Conservation (phyloP, 441 rosid genomes). For the Aleurites moluccanus region DNA sequence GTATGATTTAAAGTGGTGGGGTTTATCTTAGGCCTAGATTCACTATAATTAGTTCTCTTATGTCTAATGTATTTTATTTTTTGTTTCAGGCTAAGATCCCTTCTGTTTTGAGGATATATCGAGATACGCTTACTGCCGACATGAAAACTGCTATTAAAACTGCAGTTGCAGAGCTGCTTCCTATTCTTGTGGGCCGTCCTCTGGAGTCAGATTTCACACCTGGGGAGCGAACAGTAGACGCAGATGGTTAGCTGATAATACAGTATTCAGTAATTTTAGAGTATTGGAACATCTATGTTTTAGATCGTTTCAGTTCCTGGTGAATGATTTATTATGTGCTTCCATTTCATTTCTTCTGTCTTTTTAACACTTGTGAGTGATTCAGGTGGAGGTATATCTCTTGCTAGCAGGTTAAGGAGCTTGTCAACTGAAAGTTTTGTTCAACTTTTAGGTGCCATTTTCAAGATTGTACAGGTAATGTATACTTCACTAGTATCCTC, state of each 20-base stretch:
- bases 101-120: slow-evolving; percentile 80
- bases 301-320: neutral
- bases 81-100: slow-evolving; percentile 90
- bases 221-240: slow-evolving; percentile 68
- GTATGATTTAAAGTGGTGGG: neutral
- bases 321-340: neutral
- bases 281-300: neutral
- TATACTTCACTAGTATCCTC: slow-evolving; percentile 40
- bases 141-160: slow-evolving; percentile 97
- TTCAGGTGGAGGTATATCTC: slow-evolving; percentile 89
- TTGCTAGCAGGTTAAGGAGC: slow-evolving; percentile 93
- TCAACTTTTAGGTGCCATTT: slow-evolving; percentile 83
- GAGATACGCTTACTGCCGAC: slow-evolving; percentile 86
- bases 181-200: slow-evolving; percentile 70
- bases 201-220: slow-evolving; percentile 66
- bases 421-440: slow-evolving; percentile 92
- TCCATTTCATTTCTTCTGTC: slow-evolving; percentile 24
- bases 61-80: neutral
- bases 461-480: slow-evolving; percentile 93
- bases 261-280: neutral
- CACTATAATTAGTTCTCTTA: neutral
- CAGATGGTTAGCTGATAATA: slow-evolving; percentile 60
- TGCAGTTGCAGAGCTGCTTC: slow-evolving; percentile 95
- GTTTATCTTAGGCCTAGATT: neutral
- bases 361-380: slow-evolving; percentile 32